Evolutionary conservation across 331 rosid genomes (phyloP).

Genomic region (Spiraea crenata): DNA sequence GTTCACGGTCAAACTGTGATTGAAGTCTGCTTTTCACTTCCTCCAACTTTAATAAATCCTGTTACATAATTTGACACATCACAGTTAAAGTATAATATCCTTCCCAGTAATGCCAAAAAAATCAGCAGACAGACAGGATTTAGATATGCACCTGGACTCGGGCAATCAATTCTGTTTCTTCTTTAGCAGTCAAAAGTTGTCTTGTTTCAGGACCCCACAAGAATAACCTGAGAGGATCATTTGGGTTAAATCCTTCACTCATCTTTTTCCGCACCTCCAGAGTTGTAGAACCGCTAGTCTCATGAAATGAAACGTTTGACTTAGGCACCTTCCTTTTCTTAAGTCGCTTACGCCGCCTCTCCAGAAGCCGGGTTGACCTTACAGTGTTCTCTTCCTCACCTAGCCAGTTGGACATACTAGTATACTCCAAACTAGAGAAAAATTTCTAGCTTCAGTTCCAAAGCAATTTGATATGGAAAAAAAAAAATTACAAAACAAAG

Average conservation of each 20-base stretch:
- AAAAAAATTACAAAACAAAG: not conserved
- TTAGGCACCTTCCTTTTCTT: conserved; percentile 54
- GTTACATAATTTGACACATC: conserved; percentile 31
- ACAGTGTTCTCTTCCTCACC: conserved; percentile 43
- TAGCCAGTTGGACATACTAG: conserved; percentile 33
- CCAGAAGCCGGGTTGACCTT: conserved; percentile 61
- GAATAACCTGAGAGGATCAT: conserved; percentile 56
- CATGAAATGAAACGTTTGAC: conserved; percentile 32
- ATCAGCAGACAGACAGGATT: conserved; percentile 19
- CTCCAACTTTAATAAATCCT: conserved; percentile 64
- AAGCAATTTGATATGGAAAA: conserved; percentile 2
- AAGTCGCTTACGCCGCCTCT: conserved; percentile 60
- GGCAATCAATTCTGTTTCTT: conserved; percentile 60
- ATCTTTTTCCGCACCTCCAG: conserved; percentile 40
- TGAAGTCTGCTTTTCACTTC: conserved; percentile 60
- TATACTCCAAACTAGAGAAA: conserved; percentile 10
- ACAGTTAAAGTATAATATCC: conserved; percentile 21
- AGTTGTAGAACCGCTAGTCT: conserved; percentile 33
- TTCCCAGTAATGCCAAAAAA: conserved; percentile 14
- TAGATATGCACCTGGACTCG: conserved; percentile 57
- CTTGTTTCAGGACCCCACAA: conserved; percentile 67
- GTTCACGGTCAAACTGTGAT: conserved; percentile 75
- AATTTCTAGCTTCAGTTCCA: conserved; percentile 3
- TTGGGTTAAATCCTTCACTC: conserved; percentile 47
- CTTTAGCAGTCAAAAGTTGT: conserved; percentile 67